A percentile compares a stretch with the other conserved stretches of the same genome.
phyloP scores from a whole-genome alignment of 345 rosid species.

The Salix purpurea region DNA sequence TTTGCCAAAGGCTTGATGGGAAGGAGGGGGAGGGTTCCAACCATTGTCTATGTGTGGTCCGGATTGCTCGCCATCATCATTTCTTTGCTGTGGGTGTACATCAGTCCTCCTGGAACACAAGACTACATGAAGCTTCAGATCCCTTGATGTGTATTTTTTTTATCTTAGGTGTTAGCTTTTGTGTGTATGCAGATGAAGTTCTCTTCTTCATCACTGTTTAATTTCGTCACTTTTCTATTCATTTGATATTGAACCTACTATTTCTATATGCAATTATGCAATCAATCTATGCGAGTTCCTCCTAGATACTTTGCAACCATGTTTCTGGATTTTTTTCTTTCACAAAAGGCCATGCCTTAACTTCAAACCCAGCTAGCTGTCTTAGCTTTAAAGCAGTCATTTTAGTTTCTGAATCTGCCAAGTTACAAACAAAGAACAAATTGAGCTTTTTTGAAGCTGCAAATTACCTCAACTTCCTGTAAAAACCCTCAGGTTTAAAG shows the following conservation, averaged over 20 bases:
- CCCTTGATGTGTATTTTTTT: conserved; percentile 21
- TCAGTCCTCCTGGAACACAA: conserved; percentile 58
- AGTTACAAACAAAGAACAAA: too few relatives aligned
- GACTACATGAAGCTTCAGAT: conserved; percentile 45
- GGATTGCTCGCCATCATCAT: conserved; percentile 62
- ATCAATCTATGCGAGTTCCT: neutral
- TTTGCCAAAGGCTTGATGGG: conserved; percentile 85
- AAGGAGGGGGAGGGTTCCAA: conserved; percentile 69
- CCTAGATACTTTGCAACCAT: neutral
- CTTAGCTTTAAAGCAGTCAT: neutral
- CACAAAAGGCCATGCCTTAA: neutral
- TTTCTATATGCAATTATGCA: neutral
- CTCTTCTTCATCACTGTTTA: conserved; percentile 31
- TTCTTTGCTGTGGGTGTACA: conserved; percentile 67
- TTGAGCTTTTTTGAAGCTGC: too few relatives aligned
- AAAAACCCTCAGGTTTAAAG: neutral
- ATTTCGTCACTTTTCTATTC: neutral
- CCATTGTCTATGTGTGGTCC: conserved; percentile 74
- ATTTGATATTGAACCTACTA: neutral
- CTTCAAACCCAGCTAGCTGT: neutral
- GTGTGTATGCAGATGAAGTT: conserved; percentile 20
- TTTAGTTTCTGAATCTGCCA: neutral
- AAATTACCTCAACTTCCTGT: neutral
- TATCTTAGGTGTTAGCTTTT: neutral
- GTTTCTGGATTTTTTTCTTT: neutral